Evolutionary conservation across 176 grass and related monocot genomes (phyloP).

Genomic region (Musa acuminata): DNA sequence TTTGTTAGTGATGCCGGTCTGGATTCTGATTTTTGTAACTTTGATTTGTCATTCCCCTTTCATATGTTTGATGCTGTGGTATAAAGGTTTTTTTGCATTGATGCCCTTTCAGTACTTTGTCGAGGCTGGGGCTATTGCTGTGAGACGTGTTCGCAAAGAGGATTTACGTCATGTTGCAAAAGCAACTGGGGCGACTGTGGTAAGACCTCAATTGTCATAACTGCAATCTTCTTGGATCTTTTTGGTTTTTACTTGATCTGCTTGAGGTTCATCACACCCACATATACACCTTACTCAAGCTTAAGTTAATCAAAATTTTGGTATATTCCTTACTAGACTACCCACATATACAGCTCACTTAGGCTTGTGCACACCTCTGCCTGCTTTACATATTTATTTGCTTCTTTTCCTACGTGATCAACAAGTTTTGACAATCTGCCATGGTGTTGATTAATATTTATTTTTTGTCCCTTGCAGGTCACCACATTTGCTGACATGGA

Average conservation of each 20-base stretch:
- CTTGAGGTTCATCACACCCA: neutral
- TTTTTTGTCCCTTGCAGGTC: slow-evolving; percentile 29
- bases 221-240: neutral
- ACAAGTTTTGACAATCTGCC: neutral
- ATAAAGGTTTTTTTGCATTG: neutral
- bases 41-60: no score
- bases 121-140: slow-evolving; percentile 78
- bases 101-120: slow-evolving; percentile 68
- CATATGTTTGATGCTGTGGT: no score
- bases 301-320: neutral
- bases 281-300: neutral
- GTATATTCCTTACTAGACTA: no score
- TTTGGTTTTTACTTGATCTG: neutral
- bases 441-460: neutral
- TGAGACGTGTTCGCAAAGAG: slow-evolving; percentile 85
- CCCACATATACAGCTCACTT: no score
- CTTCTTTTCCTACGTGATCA: neutral
- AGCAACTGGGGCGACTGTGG: slow-evolving; percentile 72
- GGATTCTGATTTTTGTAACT: neutral
- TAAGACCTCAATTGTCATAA: slow-evolving; percentile 14
- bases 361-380: neutral
- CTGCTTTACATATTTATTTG: neutral
- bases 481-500: slow-evolving; percentile 97
- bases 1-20: neutral
- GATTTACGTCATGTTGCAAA: slow-evolving; percentile 94